Conservation (phyloP, 768 basidiomycete genomes). For the Termitomyces sp. region DNA sequence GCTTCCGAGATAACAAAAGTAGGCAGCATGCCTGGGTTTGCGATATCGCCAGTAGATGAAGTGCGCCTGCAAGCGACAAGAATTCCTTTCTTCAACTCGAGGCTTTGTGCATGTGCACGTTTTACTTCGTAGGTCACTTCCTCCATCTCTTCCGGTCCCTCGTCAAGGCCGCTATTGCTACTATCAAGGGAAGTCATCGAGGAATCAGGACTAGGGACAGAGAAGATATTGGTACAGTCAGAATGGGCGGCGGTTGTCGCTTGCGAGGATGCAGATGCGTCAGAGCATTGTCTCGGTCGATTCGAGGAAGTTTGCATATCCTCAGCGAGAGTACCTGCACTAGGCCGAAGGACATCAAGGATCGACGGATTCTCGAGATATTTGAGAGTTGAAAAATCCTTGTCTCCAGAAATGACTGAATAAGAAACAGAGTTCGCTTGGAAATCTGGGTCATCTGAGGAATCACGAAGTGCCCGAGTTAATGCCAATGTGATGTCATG, state of each 20-base stretch:
- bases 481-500: conserved; percentile 21
- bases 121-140: conserved; percentile 37
- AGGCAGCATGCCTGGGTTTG: conserved; percentile 10
- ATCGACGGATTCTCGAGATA: conserved; percentile 13
- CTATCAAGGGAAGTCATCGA: conserved; percentile 17
- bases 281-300: conserved; percentile 23
- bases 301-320: conserved; percentile 6
- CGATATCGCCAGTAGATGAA: conserved; percentile 3
- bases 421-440: background rate
- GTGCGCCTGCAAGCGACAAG: conserved; percentile 28
- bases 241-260: conserved; percentile 19
- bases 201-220: conserved; percentile 11
- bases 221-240: conserved; percentile 14
- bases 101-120: conserved; percentile 42
- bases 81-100: conserved; percentile 44
- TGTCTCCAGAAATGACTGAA: background rate
- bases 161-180: conserved; percentile 17
- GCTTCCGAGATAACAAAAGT: conserved; percentile 19
- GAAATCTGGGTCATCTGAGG: background rate
- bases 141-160: conserved; percentile 15
- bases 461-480: conserved; percentile 12
- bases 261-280: conserved; percentile 25
- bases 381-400: background rate
- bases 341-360: conserved; percentile 17
- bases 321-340: conserved; percentile 16